Base-by-base conservation (phyloP, 805 yeast genomes). In the Candida oleophila region DNA sequence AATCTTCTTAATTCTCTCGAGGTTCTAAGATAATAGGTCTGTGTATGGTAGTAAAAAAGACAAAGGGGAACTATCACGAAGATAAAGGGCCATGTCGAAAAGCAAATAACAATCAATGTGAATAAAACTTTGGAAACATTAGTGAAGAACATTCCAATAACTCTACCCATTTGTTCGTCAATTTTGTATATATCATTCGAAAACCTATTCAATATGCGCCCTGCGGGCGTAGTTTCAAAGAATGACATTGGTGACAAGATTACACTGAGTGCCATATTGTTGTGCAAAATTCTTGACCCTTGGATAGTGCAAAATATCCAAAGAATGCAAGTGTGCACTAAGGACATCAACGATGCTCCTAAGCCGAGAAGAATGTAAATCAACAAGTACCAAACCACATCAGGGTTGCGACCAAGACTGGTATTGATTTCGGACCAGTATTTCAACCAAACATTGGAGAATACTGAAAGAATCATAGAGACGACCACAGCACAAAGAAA, bases 391-490 rank as follows among this genome's bases (percentile, higher is more conserved):
- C 67, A 80, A 45, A 70, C 70, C n/a, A 87, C 81, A 49, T 82
- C 63, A 2, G 96, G 96, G 62, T 92, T 92, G 47, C 68, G 68
- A 21, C 90, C 92, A 34, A 68, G 61, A 38, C 64, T 68, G 3
- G 91, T 77, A 61, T 92, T 94, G 19, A 86, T 80, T 62, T 94
- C 99, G 11, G 98, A 88, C 99, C 99, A 94, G 65, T 89, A 89
- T 65, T 94, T 94, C 58, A 94, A 79, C 99, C 99, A 94, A 45
- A 92, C 80, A 61, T 85, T 90, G 33, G 90, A 83, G 42, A 71
- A 66, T 30, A 87, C 90, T 38, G 82, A 76, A 42, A 82, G 56
- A 11, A 76, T 60, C 77, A 80, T 83, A 0, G 87, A 74, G 49
- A 85, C 73, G 49, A 81, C 73, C 4, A 36, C 20, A 5, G 42